Evolutionary conservation across 1,284 basidiomycete genomes (phyloP), one percentile per base, ranked within the genome.

Genomic region (Boletellus sp.): DNA sequence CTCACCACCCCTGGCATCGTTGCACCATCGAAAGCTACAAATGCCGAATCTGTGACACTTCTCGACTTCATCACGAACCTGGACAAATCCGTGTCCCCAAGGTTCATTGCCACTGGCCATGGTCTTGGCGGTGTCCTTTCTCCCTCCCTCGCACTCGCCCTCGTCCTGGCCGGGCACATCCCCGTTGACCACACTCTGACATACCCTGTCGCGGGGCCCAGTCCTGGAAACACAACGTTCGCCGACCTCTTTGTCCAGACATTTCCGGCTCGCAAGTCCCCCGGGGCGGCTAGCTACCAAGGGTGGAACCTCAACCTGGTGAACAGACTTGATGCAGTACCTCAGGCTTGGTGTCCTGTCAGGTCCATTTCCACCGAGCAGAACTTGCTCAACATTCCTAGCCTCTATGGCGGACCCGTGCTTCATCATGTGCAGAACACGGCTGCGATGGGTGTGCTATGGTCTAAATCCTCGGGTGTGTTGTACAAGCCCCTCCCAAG

Each of bases 291-390:
- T 13, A 32, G 37, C 21, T 57, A 57, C 39, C 26, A 56, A 19
- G 51, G 47, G 19, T 58, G 57, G 57, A 60, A 57, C 43, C 47
- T 38, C 24, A 57, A 57, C 37, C 40, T 59, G n/a, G 49, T 60
- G 33, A 58, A 58, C 41, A 19, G 16, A 5, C 38, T 47, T 13
- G 54, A 58, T 2, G 18, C 49, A 10, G 49, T 50, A 15, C 54
- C 57, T 2, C 58, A 60, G 19, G 51, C 49, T 4, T 60, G 57
- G 58, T 49, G 47, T 4, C 12, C 21, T n/a, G 15, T 15, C 10
- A 36, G 5, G 12, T 1, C 3, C 12, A 18, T 30, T 36, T 53
- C 48, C 16, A 35, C 32, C 2, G 33, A 43, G 18, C 57, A 57
- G 51, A 51, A 60, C 47, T 5, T 60, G 40, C 18, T 11, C 8